These are phyloP conservation scores for Ogataea nitratoaversa DNA, from an alignment of 805 yeast species.

Conservation along the genomic window DNA sequence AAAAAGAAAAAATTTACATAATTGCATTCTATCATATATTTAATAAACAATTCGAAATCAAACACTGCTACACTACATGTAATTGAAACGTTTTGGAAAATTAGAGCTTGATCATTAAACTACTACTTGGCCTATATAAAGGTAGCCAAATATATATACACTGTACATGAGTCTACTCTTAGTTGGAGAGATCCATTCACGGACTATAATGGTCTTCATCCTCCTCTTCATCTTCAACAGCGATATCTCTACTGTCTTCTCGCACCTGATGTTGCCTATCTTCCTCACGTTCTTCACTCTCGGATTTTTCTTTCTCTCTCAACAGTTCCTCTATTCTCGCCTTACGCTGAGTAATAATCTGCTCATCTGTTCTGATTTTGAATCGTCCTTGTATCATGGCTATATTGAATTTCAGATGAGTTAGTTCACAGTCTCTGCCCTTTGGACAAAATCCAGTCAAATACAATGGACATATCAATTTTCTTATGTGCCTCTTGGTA, in stretches of 20 bases:
- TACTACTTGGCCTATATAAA: no score
- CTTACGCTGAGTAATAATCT: conserved; percentile 24
- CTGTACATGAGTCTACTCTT: no score
- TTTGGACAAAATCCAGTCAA: conserved; percentile 91
- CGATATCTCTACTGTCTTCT: not conserved
- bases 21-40: no score
- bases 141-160: no score
- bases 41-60: no score
- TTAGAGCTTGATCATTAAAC: no score
- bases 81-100: no score
- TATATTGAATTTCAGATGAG: conserved; percentile 76
- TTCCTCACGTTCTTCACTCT: conserved; percentile 5
- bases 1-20: no score
- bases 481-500: conserved; percentile 72
- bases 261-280: no score
- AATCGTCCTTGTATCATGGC: conserved; percentile 40
- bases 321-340: conserved; percentile 22
- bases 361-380: conserved; percentile 41
- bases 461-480: conserved; percentile 71
- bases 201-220: not conserved
- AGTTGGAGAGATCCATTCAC: no score
- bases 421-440: conserved; percentile 71
- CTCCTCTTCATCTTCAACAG: conserved; percentile 3
- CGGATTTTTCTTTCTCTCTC: conserved; percentile 15
- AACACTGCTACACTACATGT: no score